These are phyloP conservation scores for Ananas comosus DNA, from an alignment of 176 grass and related monocot species.

Conservation along the genomic window DNA sequence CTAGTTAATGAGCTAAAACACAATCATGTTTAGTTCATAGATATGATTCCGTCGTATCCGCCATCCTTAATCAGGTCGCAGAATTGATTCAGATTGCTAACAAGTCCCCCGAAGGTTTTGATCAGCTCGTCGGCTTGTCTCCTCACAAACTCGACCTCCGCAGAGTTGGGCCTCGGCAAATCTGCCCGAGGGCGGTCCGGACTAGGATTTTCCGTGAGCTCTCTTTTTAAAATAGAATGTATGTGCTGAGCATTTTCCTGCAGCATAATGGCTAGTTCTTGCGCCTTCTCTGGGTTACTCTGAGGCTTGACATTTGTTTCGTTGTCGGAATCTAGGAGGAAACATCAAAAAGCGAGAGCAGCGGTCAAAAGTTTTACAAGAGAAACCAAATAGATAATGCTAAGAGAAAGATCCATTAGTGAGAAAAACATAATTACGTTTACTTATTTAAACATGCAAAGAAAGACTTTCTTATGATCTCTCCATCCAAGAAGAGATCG, in stretches of 20 bases:
- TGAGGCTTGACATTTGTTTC: conserved; percentile 17
- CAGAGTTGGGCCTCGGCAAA: conserved; percentile 19
- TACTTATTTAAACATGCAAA: background rate
- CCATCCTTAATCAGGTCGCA: conserved; percentile 54
- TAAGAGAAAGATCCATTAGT: background rate
- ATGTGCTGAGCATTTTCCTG: conserved; percentile 51
- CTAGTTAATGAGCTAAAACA: background rate
- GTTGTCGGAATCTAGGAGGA: conserved; percentile 10
- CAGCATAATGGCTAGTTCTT: conserved; percentile 46
- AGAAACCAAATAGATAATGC: background rate
- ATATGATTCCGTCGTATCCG: conserved; percentile 40
- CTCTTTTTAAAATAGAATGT: conserved; percentile 43
- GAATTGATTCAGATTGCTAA: conserved; percentile 61
- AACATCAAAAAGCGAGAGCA: conserved; percentile 10
- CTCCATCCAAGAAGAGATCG: too few species aligned
- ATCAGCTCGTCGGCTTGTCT: conserved; percentile 59
- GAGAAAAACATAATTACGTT: too few species aligned
- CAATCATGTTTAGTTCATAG: conserved; percentile 26
- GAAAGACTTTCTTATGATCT: background rate
- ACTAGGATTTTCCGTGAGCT: conserved; percentile 11
- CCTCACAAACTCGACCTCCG: conserved; percentile 27
- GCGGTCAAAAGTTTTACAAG: background rate
- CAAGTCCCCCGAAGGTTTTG: conserved; percentile 55
- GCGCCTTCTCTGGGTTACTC: conserved; percentile 27
- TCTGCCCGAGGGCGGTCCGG: conserved; percentile 15